A percentile compares a stretch with the other conserved stretches of the same genome.
These are phyloP conservation scores for Vigna nakashimae DNA, from an alignment of 306 rosid genomes.

Conservation along the genomic window DNA sequence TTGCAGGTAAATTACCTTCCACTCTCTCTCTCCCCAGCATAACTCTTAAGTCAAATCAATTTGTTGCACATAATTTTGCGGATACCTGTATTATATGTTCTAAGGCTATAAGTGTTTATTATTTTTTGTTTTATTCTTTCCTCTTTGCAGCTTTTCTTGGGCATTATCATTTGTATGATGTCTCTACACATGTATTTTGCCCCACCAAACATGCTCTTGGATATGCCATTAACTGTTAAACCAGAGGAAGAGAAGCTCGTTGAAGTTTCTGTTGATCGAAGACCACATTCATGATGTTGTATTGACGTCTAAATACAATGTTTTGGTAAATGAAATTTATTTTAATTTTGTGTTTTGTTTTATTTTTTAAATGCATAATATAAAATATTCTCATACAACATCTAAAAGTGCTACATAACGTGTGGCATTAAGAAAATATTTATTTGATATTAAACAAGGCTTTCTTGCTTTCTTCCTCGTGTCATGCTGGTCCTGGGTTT, in stretches of 20 bases:
- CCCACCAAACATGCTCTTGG: conserved; percentile 75
- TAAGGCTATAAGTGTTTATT: background rate
- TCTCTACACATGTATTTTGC: conserved; percentile 96
- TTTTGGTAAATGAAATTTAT: conserved; percentile 42
- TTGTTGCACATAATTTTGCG: background rate
- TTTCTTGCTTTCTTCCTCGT: background rate
- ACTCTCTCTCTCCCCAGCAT: background rate
- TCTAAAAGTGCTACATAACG: background rate
- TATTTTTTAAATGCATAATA: conserved; percentile 24
- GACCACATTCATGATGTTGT: conserved; percentile 63
- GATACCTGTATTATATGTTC: background rate
- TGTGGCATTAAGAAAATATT: conserved; percentile 17
- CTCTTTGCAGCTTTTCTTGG: conserved; percentile 82
- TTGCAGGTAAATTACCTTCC: conserved; percentile 67
- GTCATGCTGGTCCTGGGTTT: conserved; percentile 3
- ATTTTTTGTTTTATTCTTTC: conserved; percentile 26
- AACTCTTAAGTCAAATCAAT: conserved; percentile 11
- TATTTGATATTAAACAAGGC: conserved; percentile 19
- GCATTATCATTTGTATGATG: conserved; percentile 89
- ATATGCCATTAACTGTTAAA: conserved; percentile 67
- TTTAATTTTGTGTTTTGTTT: background rate
- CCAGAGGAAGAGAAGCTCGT: conserved; percentile 69
- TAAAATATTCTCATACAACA: conserved; percentile 13
- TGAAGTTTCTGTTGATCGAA: conserved; percentile 67
- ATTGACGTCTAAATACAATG: conserved; percentile 33